Evolutionary conservation across 768 basidiomycete genomes (phyloP).

Genomic region (Mycena belliarum): DNA sequence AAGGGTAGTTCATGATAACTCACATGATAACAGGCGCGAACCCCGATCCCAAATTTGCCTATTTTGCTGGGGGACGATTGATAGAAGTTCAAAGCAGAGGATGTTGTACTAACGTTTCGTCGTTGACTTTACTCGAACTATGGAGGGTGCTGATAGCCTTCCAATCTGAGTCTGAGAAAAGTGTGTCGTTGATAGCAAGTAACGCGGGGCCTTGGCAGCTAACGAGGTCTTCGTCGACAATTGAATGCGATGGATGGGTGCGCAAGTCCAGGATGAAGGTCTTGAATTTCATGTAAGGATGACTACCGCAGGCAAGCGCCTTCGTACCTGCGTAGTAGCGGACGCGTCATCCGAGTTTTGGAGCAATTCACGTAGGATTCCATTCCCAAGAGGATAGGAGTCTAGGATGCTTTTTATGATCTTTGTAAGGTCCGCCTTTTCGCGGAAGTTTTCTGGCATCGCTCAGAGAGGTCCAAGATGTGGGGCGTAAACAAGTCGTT

Average conservation of each 20-base stretch:
- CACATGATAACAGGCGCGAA: constrained; percentile 34
- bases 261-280: constrained; percentile 31
- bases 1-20: neutral
- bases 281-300: constrained; percentile 10
- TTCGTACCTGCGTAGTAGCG: constrained; percentile 25
- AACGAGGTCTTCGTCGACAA: constrained; percentile 23
- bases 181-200: constrained; percentile 29
- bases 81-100: neutral
- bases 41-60: constrained; percentile 35
- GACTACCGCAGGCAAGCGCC: neutral
- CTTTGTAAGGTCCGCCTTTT: constrained; percentile 20
- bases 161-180: constrained; percentile 31
- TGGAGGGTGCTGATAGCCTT: constrained; percentile 28
- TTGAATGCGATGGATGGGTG: constrained; percentile 17
- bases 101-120: constrained; percentile 24
- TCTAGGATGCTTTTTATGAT: constrained; percentile 26
- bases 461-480: neutral
- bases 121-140: constrained; percentile 29
- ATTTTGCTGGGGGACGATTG: neutral
- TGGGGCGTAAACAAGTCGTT: neutral
- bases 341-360: constrained; percentile 32
- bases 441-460: constrained; percentile 19
- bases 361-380: constrained; percentile 28
- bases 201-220: constrained; percentile 32
- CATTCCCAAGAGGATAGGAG: constrained; percentile 27